Evolutionary conservation across 176 grass and related monocot species (phyloP), one percentile per base, ranked within the genome.

Genomic region (Hsuehochloa calcarea): DNA sequence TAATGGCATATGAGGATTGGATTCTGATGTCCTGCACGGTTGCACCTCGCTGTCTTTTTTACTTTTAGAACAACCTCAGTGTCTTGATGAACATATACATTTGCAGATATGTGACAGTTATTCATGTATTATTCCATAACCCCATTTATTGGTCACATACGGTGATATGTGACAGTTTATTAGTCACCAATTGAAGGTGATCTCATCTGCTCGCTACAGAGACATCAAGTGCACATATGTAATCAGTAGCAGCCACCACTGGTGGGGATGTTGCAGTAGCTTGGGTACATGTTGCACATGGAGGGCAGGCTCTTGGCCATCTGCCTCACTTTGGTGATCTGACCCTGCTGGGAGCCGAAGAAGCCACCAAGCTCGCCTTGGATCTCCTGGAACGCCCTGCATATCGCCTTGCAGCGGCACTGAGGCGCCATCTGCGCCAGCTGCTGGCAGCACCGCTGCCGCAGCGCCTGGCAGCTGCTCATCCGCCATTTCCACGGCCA

Each of bases 401-500:
- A n/a, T 8, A 85, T 60, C 8, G 74, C 84, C 74, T 23, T 59
- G 52, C 83, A 85, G 5, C 83, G 34, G 25, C 74, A 79, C 4
- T 20, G 31, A 16, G 19, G 20, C 15, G 27, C 16, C 29, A 62
- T 9, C 50, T 79, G 65, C 1, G 12, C 31, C 10, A 86, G 67
- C 40, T 78, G 27, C 20, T 41, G n/a, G 22, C 75, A 86, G 8
- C 74, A 78, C 20, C 43, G 51, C 4, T 38, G 20, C 8, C 41
- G 52, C 5, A 49, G 39, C 50, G 26, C 63, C 17, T 46, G 75
- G 45, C 85, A 86, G 16, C 68, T 51, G 2, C 68, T 25, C 22
- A 64, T 72, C 76, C 68, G 46, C 76, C 84, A 52, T 64, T 54
- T 80, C 84, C 55, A 80, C 4, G 43, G 55, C 43, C 56, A 72